Conservation (phyloP, 2,329 filamentous ascomycete species). For the Microdochium bolleyi region DNA sequence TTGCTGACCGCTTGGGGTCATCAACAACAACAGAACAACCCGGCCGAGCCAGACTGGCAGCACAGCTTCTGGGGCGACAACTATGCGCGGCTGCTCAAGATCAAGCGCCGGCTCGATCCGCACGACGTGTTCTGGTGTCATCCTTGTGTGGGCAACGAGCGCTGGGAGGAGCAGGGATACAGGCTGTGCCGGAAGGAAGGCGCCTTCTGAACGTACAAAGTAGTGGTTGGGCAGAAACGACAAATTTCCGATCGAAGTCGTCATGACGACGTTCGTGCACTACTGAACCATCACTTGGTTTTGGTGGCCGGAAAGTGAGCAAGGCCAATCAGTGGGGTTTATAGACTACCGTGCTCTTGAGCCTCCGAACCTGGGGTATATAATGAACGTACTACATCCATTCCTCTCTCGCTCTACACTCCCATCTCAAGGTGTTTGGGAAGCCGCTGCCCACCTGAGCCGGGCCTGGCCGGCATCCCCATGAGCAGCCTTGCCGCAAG, state of each 20-base stretch:
- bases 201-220: not conserved
- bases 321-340: not conserved
- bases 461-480: not conserved
- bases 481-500: slow-evolving; percentile 24
- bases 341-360: not conserved
- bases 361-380: not conserved
- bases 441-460: not conserved
- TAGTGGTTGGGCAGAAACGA: too few species aligned
- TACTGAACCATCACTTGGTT: too few species aligned
- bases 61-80: slow-evolving; percentile 35
- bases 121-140: slow-evolving; percentile 38
- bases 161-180: slow-evolving; percentile 22
- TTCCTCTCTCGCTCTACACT: not conserved
- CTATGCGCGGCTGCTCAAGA: slow-evolving; percentile 31
- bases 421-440: not conserved
- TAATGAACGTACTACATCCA: not conserved
- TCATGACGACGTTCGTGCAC: too few species aligned
- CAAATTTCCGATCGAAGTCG: too few species aligned
- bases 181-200: slow-evolving; percentile 8
- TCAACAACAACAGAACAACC: slow-evolving; percentile 19
- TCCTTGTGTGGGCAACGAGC: slow-evolving; percentile 37
- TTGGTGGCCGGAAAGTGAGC: too few species aligned
- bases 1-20: not conserved
- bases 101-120: slow-evolving; percentile 39
- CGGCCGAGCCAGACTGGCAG: slow-evolving; percentile 27